Evolutionary conservation across 768 basidiomycete species (phyloP).

Genomic region (Lactifluus piperatus): DNA sequence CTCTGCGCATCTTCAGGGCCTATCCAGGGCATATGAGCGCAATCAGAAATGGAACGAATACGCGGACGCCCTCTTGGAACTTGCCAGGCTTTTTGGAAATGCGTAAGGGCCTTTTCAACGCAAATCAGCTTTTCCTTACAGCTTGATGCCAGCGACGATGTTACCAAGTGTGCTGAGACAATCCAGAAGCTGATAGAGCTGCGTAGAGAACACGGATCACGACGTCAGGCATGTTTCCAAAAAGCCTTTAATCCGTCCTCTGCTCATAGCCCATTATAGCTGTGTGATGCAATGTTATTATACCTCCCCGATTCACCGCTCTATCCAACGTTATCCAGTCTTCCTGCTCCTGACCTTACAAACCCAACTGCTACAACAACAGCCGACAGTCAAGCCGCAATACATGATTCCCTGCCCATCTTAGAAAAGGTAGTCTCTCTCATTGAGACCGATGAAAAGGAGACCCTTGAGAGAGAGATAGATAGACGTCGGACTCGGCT

Average conservation of each 20-base stretch:
- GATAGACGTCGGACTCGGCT: constrained; percentile 72
- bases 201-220: constrained; percentile 50
- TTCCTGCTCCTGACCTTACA: constrained; percentile 73
- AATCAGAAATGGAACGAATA: constrained; percentile 49
- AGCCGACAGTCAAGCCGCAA: constrained; percentile 46
- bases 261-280: constrained; percentile 31
- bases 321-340: constrained; percentile 48
- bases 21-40: constrained; percentile 65
- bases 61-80: constrained; percentile 40
- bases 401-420: constrained; percentile 61
- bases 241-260: not conserved
- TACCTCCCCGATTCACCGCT: constrained; percentile 69
- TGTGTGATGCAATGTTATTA: constrained; percentile 55
- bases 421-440: constrained; percentile 65
- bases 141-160: constrained; percentile 35
- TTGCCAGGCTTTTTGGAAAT: constrained; percentile 51
- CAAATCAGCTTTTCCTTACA: not conserved
- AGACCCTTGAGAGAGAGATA: constrained; percentile 53
- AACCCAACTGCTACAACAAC: constrained; percentile 57
- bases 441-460: constrained; percentile 54
- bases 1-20: constrained; percentile 41
- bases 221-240: constrained; percentile 39
- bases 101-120: constrained; percentile 35
- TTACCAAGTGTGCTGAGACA: constrained; percentile 67
- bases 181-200: constrained; percentile 69